A percentile compares a stretch with the other conserved stretches of the same genome.
These are phyloP conservation scores for Chlamydomonas sp. DNA, from an alignment of 139 green algal species.

Conservation along the genomic window DNA sequence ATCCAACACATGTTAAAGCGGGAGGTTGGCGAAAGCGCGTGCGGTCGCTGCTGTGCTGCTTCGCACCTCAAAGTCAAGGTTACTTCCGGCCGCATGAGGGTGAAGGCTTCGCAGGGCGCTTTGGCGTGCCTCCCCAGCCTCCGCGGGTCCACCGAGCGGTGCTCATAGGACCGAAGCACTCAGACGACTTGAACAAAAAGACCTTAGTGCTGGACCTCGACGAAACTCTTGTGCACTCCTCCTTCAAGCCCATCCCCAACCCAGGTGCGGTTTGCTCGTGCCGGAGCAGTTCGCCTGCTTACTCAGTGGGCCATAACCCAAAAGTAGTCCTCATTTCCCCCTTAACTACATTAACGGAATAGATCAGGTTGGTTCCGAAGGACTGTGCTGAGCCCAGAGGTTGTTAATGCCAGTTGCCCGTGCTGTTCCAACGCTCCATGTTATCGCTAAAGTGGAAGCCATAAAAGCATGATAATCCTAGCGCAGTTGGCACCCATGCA, in stretches of 20 bases:
- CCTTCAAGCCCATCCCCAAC: conserved; percentile 91
- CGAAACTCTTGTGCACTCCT: conserved; percentile 98
- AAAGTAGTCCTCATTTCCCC: too few species aligned
- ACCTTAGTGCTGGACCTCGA: conserved; percentile 95
- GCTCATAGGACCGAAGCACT: conserved; percentile 47
- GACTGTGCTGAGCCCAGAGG: too few species aligned
- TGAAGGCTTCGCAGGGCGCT: background rate
- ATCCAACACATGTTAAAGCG: background rate
- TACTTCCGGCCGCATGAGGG: conserved; percentile 37
- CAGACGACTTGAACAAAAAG: conserved; percentile 69
- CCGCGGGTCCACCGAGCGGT: conserved; percentile 10
- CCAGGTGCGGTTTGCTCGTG: background rate
- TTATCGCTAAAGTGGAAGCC: background rate
- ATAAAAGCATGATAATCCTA: background rate
- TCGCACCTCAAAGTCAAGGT: conserved; percentile 42
- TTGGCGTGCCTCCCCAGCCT: conserved; percentile 10
- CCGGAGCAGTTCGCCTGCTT: too few species aligned
- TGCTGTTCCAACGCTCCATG: background rate
- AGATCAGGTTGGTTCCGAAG: too few species aligned
- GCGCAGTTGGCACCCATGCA: too few species aligned
- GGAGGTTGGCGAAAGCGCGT: conserved; percentile 18
- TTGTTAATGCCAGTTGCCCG: too few species aligned
- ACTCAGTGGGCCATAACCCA: too few species aligned
- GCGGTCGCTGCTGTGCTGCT: conserved; percentile 48
- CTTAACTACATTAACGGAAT: too few species aligned